Evolutionary conservation across 2,329 filamentous ascomycete genomes (phyloP), one percentile per base, ranked within the genome.

Genomic region (Tolypocladium nubicola): DNA sequence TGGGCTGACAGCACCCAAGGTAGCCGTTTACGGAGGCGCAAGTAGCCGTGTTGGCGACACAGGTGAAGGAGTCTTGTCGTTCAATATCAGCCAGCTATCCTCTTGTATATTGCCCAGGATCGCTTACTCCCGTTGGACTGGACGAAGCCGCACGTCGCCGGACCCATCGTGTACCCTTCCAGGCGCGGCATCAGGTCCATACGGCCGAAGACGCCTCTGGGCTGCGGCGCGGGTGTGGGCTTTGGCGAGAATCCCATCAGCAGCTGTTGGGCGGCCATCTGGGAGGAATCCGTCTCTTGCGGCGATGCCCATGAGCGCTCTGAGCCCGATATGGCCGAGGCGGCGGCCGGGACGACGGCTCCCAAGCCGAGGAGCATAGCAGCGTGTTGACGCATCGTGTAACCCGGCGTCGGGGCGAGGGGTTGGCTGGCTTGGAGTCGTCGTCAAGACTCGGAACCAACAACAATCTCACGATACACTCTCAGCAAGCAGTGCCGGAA

Each of bases 1-100:
- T 63, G 21, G 65, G 63, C 14, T 64, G 59, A 49, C 70, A 72
- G 61, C 70, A 73, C 38, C 70, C 70, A 4, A 71, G 60, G 57
- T 60, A 67, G 54, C 60, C 63, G n/a, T 58, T 54, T 6, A 62
- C 60, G 23, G 59, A 64, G 33, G 59, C 65, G 57, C 69, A 71
- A 47, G 68, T 67, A 9, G 61, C 64, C 8, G 59, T 61, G 8
- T 54, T 45, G 2, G 62, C 63, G 35, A 67, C 61, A 40, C 70
- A 72, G 4, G 66, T 68, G 47, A 67, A 66, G 0, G 67, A 65
- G 40, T 64, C 67, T 69, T n/a, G 33, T 10, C 7, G 19, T 35
- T 49, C 3, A 14, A 21, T 26, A 40, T 52, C 11, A 49, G 49
- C 16, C 38, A 13, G 41, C 38, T n/a, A 19, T 53, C 10, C 30